Conservation (phyloP, 192 early-diverging fungal species). For the Podila minutissima region DNA sequence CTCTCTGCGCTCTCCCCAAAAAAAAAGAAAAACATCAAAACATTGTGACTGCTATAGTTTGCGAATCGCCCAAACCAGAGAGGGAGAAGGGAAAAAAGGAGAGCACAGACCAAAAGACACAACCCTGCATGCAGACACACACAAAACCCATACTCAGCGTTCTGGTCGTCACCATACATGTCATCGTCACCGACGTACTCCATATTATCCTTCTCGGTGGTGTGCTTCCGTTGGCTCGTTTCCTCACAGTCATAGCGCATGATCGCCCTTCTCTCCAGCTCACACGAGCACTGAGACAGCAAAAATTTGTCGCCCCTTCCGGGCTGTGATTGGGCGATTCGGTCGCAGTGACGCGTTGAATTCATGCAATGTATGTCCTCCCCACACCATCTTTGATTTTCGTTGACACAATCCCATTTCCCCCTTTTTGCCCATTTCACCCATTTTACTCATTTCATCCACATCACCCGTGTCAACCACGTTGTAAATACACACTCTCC, state of each 20-base stretch:
- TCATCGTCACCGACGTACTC: too few relatives aligned
- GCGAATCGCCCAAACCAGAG: background rate
- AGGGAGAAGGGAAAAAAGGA: background rate
- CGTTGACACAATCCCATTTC: background rate
- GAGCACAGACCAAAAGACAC: too few relatives aligned
- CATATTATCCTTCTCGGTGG: too few relatives aligned
- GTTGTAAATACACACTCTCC: background rate
- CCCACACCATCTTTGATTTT: background rate
- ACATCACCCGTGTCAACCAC: background rate
- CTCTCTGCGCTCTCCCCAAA: background rate
- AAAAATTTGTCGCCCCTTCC: background rate
- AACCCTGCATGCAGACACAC: too few relatives aligned
- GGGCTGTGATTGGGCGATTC: background rate
- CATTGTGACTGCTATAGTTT: background rate
- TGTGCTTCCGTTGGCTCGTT: too few relatives aligned
- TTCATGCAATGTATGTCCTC: background rate
- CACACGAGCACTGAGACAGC: background rate
- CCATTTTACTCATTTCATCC: too few relatives aligned
- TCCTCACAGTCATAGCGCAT: too few relatives aligned
- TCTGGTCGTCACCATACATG: too few relatives aligned
- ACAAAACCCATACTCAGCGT: too few relatives aligned
- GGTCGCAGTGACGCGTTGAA: background rate
- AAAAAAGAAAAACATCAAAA: background rate
- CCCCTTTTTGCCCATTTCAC: too few relatives aligned
- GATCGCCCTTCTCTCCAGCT: too few relatives aligned